Conservation (phyloP, 441 rosid genomes). For the Syzygium syzygioides region DNA sequence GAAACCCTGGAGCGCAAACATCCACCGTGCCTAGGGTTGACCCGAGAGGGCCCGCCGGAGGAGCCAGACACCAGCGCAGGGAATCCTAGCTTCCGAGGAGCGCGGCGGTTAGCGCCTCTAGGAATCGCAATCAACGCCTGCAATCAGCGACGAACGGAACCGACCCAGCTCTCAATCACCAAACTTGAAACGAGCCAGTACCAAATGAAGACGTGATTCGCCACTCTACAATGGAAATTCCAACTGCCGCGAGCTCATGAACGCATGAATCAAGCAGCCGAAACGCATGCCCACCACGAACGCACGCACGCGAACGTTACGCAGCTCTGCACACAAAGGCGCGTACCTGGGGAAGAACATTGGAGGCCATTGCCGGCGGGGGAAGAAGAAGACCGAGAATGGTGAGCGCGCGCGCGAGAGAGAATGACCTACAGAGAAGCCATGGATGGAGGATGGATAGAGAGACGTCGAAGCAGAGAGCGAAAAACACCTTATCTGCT, state of each 20-base stretch:
- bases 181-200: not conserved
- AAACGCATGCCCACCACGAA: not conserved
- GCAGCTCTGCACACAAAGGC: not conserved
- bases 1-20: conserved; percentile 26
- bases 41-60: conserved; percentile 4
- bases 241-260: not conserved
- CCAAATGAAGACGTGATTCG: not conserved
- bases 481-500: not conserved
- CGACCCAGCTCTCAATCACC: not conserved
- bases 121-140: conserved; percentile 50
- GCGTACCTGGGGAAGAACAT: conserved; percentile 62
- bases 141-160: not conserved
- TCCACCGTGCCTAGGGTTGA: not conserved
- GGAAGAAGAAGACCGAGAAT: not conserved
- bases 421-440: not conserved
- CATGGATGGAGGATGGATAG: not conserved
- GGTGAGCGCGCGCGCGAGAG: not conserved
- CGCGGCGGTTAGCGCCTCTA: conserved; percentile 22
- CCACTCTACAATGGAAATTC: not conserved
- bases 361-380: conserved; percentile 37
- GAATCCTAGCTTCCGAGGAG: conserved; percentile 33
- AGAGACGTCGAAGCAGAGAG: not conserved
- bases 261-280: not conserved
- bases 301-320: not conserved
- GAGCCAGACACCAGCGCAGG: conserved; percentile 26